A percentile compares a stretch with the other conserved stretches of the same genome.
Conservation (phyloP, 768 basidiomycete genomes). For the Podaxis mareebaensis region DNA sequence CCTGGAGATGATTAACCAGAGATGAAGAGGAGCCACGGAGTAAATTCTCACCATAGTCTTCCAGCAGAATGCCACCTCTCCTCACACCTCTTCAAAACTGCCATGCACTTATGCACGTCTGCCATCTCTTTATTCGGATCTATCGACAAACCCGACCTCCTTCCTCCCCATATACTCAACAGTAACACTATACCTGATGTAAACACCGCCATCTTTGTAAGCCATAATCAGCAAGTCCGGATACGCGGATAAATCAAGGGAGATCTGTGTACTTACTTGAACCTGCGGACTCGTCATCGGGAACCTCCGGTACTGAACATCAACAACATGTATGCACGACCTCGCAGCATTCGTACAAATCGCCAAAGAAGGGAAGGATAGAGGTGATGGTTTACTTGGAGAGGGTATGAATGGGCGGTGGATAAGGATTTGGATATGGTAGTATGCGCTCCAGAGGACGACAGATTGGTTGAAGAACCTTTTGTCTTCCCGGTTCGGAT, state of each 20-base stretch:
- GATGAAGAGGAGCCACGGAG: neutral
- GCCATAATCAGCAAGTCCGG: no score
- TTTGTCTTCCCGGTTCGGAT: slow-evolving; percentile 44
- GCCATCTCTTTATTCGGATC: slow-evolving; percentile 57
- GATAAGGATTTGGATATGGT: slow-evolving; percentile 69
- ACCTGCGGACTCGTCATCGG: slow-evolving; percentile 30
- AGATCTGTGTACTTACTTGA: slow-evolving; percentile 20
- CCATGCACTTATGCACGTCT: slow-evolving; percentile 69
- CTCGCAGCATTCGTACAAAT: slow-evolving; percentile 82
- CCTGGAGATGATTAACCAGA: slow-evolving; percentile 35
- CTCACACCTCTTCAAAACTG: slow-evolving; percentile 45
- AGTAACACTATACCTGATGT: slow-evolving; percentile 59
- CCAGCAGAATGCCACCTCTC: slow-evolving; percentile 45
- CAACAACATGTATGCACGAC: slow-evolving; percentile 78
- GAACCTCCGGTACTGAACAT: slow-evolving; percentile 48
- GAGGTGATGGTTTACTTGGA: slow-evolving; percentile 43
- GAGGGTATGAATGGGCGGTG: slow-evolving; percentile 80
- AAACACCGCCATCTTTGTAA: slow-evolving; percentile 36
- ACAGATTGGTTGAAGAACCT: slow-evolving; percentile 64
- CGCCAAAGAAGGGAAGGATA: slow-evolving; percentile 66
- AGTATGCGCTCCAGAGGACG: slow-evolving; percentile 46
- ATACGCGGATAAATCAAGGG: neutral
- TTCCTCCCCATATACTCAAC: slow-evolving; percentile 68
- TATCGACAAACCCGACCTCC: slow-evolving; percentile 44
- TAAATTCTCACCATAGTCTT: slow-evolving; percentile 38